Percentiles rank a stretch among this genome's conserved stretches.
These are phyloP conservation scores for Ascocoryne sarcoides DNA, from an alignment of 2,329 filamentous ascomycete genomes.

Conservation along the genomic window DNA sequence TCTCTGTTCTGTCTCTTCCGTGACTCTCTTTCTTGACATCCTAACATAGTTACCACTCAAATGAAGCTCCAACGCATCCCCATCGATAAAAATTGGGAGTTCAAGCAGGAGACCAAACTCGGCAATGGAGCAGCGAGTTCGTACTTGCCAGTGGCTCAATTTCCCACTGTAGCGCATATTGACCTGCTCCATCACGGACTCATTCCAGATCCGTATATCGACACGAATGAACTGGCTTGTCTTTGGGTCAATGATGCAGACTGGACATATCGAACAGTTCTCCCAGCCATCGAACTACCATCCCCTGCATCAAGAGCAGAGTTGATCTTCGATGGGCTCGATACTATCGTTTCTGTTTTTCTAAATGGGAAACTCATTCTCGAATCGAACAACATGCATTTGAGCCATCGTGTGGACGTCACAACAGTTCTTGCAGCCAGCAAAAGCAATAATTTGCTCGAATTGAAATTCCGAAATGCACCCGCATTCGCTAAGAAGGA, in stretches of 20 bases:
- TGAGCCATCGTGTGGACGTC: slow-evolving; percentile 41
- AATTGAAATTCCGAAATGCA: slow-evolving; percentile 18
- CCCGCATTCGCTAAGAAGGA: slow-evolving; percentile 18
- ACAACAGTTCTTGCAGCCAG: slow-evolving; percentile 29
- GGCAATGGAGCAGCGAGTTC: slow-evolving; percentile 10
- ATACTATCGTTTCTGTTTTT: slow-evolving; percentile 44
- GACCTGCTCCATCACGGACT: slow-evolving; percentile 51
- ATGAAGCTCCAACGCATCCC: slow-evolving; percentile 27
- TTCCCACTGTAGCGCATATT: slow-evolving; percentile 57
- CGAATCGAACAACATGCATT: slow-evolving; percentile 45
- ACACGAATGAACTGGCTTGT: slow-evolving; percentile 50
- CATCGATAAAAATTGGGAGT: slow-evolving; percentile 47
- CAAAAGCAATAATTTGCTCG: slow-evolving; percentile 7
- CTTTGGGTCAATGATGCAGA: slow-evolving; percentile 54
- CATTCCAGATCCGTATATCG: slow-evolving; percentile 48
- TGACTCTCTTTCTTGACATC: no score
- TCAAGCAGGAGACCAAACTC: slow-evolving; percentile 40
- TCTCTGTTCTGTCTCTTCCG: no score
- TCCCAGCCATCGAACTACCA: not conserved
- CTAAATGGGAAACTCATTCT: slow-evolving; percentile 40
- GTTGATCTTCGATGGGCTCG: slow-evolving; percentile 45
- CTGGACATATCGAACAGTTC: slow-evolving; percentile 45
- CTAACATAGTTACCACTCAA: no score
- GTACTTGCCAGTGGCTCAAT: slow-evolving; percentile 28
- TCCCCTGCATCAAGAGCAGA: slow-evolving; percentile 25